A percentile compares a stretch with the other conserved stretches of the same genome.
Conservation (phyloP, 306 rosid species). For the Quercus mongolica region DNA sequence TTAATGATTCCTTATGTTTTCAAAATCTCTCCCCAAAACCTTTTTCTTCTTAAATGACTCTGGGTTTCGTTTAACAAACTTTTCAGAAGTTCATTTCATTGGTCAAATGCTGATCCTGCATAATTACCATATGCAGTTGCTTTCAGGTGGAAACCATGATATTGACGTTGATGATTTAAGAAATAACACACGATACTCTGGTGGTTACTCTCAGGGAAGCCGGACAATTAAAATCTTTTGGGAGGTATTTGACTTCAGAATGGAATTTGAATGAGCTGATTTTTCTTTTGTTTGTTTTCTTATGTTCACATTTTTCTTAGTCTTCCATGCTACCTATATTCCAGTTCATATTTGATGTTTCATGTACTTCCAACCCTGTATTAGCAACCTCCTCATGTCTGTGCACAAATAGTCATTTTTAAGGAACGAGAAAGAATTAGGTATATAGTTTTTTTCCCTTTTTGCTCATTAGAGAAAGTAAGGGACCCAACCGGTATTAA, state of each 20-base stretch:
- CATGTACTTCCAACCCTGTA: neutral
- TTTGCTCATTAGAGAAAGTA: neutral
- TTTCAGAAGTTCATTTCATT: constrained; percentile 18
- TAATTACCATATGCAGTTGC: constrained; percentile 58
- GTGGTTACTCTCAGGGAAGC: constrained; percentile 87
- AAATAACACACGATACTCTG: constrained; percentile 84
- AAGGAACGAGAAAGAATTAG: neutral
- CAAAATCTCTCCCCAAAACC: no score
- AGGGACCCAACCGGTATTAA: neutral
- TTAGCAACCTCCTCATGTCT: neutral
- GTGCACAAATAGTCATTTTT: neutral
- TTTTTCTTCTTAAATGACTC: no score
- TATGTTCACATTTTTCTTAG: neutral
- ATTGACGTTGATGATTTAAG: constrained; percentile 84
- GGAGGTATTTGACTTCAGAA: constrained; percentile 62
- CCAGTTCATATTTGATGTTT: neutral
- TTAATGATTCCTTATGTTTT: no score
- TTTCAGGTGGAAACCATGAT: constrained; percentile 96
- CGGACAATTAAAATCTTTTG: constrained; percentile 81
- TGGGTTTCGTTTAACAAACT: neutral
- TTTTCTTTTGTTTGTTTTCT: neutral
- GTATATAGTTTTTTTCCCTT: neutral
- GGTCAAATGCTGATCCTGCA: constrained; percentile 29
- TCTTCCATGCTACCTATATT: neutral
- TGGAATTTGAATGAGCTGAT: neutral